These are phyloP conservation scores for Penicillium longicatenatum DNA, from an alignment of 495 filamentous ascomycete genomes.

Conservation along the genomic window DNA sequence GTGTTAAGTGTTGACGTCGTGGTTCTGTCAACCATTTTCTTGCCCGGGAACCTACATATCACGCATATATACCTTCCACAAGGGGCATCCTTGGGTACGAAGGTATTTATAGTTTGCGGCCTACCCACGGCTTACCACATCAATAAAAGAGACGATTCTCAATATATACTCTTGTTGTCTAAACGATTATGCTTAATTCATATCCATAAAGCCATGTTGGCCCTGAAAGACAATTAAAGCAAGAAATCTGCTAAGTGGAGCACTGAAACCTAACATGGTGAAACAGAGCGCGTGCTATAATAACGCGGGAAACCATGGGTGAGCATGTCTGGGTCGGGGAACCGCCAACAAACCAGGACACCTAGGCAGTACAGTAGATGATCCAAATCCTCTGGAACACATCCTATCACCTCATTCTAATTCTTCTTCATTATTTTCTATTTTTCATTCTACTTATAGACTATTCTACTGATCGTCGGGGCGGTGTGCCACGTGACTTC, in stretches of 20 bases:
- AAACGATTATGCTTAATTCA: too few species aligned
- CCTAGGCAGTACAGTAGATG: too few species aligned
- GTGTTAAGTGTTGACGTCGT: neutral
- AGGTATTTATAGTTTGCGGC: neutral
- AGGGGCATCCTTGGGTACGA: neutral
- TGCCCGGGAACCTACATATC: neutral
- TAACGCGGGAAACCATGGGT: neutral
- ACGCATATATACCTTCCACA: neutral
- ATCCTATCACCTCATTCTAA: too few species aligned
- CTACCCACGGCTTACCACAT: neutral
- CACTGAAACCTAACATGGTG: neutral
- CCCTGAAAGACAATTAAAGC: too few species aligned
- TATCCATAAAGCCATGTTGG: too few species aligned
- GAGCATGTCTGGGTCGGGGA: neutral
- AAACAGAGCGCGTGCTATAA: slow-evolving; percentile 1
- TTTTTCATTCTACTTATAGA: too few species aligned
- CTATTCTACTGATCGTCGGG: neutral
- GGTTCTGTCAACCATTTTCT: neutral
- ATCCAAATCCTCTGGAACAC: neutral
- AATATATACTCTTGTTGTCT: too few species aligned
- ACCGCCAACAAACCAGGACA: neutral
- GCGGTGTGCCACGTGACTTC: slow-evolving; percentile 6
- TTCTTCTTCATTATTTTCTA: too few species aligned
- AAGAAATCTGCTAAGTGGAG: neutral
- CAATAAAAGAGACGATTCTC: too few species aligned